phyloP scores from a whole-genome alignment of 495 filamentous ascomycete species.

The Symbiotaphrina buchneri region DNA sequence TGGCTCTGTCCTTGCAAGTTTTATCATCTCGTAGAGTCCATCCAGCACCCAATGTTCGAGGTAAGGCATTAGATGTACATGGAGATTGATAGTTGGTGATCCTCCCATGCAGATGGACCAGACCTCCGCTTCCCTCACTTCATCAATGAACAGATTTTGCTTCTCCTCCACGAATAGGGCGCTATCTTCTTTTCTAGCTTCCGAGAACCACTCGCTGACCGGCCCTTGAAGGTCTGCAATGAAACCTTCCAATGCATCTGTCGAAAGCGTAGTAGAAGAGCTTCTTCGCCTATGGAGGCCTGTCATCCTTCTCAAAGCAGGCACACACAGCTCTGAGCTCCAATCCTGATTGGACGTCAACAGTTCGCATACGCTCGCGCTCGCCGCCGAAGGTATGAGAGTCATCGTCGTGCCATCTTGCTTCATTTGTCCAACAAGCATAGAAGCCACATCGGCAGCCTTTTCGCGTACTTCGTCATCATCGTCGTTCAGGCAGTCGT shows the following conservation, averaged over 20 bases:
- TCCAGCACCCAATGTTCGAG: constrained; percentile 29
- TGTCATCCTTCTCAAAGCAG: too few relatives aligned
- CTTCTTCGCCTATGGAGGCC: too few relatives aligned
- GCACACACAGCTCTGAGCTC: too few relatives aligned
- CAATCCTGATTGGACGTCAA: too few relatives aligned
- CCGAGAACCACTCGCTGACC: too few relatives aligned
- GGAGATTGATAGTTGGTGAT: constrained; percentile 1
- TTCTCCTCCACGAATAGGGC: constrained; percentile 73
- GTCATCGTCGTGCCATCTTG: constrained; percentile 2
- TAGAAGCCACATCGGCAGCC: constrained; percentile 24
- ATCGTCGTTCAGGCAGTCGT: constrained; percentile 51
- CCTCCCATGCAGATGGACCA: constrained; percentile 32
- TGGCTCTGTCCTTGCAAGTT: constrained; percentile 12
- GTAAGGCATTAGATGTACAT: constrained; percentile 9
- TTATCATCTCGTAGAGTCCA: constrained; percentile 26
- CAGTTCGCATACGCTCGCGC: not conserved
- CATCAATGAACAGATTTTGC: constrained; percentile 75
- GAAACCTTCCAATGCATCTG: not conserved
- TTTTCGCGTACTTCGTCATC: constrained; percentile 65
- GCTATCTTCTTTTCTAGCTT: constrained; percentile 35
- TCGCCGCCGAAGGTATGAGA: not conserved
- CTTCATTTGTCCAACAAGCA: too few relatives aligned
- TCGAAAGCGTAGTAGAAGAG: not conserved
- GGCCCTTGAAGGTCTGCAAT: too few relatives aligned
- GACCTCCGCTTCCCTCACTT: constrained; percentile 38